Conservation (phyloP, 208 protist species). For the Trypanosoma caninum region DNA sequence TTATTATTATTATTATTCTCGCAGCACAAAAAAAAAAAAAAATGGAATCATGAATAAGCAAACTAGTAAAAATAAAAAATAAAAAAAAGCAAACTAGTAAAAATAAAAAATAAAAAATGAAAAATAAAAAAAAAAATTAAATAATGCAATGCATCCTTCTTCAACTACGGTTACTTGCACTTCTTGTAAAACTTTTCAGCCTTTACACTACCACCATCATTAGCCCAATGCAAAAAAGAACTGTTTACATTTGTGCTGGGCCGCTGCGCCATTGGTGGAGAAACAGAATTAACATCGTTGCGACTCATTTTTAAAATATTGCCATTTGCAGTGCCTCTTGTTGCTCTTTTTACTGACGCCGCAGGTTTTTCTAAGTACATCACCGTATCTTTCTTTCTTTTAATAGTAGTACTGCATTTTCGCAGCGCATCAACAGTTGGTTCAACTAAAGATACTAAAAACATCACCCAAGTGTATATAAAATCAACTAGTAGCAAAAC, state of each 20-base stretch:
- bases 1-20: too few species aligned
- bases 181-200: slow-evolving; percentile 1
- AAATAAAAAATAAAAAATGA: not conserved
- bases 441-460: slow-evolving; percentile 14
- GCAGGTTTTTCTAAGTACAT: too few species aligned
- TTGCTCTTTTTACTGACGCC: not conserved
- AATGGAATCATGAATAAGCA: not conserved
- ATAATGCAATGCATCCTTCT: not conserved
- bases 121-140: slow-evolving; percentile 2
- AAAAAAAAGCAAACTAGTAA: not conserved
- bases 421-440: not conserved
- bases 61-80: not conserved
- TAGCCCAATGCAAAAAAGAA: too few species aligned
- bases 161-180: too few species aligned
- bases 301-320: too few species aligned
- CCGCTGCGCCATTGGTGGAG: too few species aligned
- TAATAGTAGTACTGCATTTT: too few species aligned
- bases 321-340: too few species aligned
- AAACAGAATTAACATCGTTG: too few species aligned
- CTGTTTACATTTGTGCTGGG: too few species aligned
- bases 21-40: not conserved
- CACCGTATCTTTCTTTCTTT: too few species aligned
- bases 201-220: too few species aligned
- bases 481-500: slow-evolving; percentile 12
- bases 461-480: slow-evolving; percentile 11